Evolutionary conservation across 1,284 basidiomycete species (phyloP).

Genomic region (Spongiforma sp.): DNA sequence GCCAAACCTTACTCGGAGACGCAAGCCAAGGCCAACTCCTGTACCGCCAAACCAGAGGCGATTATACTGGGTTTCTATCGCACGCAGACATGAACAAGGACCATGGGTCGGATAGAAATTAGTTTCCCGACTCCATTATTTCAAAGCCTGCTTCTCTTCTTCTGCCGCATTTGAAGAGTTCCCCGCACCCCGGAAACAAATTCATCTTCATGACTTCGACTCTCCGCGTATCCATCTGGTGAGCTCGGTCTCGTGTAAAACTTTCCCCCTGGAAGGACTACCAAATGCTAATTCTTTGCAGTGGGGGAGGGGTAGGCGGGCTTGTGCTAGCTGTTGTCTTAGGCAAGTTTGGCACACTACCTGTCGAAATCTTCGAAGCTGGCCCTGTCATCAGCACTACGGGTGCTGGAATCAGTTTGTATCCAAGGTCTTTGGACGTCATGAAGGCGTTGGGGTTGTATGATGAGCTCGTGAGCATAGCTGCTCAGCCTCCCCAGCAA

Average conservation of each 20-base stretch:
- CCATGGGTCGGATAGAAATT: no score
- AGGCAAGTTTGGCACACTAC: conserved; percentile 24
- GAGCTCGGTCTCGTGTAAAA: background rate
- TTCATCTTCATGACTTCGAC: no score
- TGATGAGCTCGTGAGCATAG: conserved; percentile 20
- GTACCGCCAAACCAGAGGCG: no score
- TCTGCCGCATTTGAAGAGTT: no score
- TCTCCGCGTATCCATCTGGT: conserved; percentile 23
- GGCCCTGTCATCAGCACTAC: conserved; percentile 37
- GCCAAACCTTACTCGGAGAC: no score
- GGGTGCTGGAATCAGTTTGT: conserved; percentile 40
- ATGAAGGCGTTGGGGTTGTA: conserved; percentile 40
- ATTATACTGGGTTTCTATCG: no score
- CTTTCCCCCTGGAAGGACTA: no score
- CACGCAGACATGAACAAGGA: no score
- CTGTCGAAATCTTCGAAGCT: conserved; percentile 41
- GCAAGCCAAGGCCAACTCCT: no score
- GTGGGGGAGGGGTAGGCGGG: conserved; percentile 44
- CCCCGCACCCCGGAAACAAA: no score
- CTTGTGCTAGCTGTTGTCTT: conserved; percentile 40
- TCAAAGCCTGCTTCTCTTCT: no score
- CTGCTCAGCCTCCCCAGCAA: conserved; percentile 11
- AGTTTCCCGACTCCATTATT: no score
- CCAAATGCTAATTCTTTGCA: background rate
- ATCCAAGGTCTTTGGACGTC: conserved; percentile 40